Evolutionary conservation across 352 stramenopile species (phyloP), one percentile per base, ranked within the genome.

Genomic region (Phytophthora ramorum): DNA sequence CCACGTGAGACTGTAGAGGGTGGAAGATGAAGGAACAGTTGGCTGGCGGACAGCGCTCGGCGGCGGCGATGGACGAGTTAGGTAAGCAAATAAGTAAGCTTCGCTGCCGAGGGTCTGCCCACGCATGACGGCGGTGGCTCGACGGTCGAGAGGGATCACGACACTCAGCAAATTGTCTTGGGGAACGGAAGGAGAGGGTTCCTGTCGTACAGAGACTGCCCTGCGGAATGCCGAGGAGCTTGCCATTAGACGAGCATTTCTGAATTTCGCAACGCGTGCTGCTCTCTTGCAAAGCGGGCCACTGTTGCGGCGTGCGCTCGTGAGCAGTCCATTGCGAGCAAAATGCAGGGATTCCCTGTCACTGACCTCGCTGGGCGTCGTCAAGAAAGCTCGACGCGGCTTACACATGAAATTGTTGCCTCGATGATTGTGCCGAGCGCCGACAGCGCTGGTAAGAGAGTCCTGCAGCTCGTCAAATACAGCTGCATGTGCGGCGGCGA

Each of bases 251-350:
- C 54, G 61, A 40, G 40, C n/a, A n/a, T n/a, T n/a, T n/a, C n/a
- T n/a, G n/a, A n/a, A n/a, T n/a, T n/a, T n/a, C n/a, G n/a, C 44
- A 41, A 35, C 45, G 28, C 28, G 35, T 32, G 37, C 43, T 40
- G 55, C 62, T 70, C 63, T 66, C 63, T 70, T 56, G 63, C 56
- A 66, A 69, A 40, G 54, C 32, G 46, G 51, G 54, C 62, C 55
- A 70, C 55, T 54, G 28, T 60, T 51, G 32, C 51, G 44, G 34
- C 7, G 62, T 65, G 17, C 17, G 22, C 48, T 69, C 30, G 61
- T 63, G 9, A 40, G 24, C 26, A 20, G 22, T n/a, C 19, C 40
- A 19, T 50, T 56, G 49, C 37, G n/a, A n/a, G n/a, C n/a, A n/a
- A n/a, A n/a, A n/a, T n/a, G n/a, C n/a, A n/a, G n/a, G n/a, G n/a